A percentile compares a stretch with the other conserved stretches of the same genome.
Evolutionary conservation across 768 basidiomycete genomes (phyloP).

Genomic region (Tubosaeta sp.): DNA sequence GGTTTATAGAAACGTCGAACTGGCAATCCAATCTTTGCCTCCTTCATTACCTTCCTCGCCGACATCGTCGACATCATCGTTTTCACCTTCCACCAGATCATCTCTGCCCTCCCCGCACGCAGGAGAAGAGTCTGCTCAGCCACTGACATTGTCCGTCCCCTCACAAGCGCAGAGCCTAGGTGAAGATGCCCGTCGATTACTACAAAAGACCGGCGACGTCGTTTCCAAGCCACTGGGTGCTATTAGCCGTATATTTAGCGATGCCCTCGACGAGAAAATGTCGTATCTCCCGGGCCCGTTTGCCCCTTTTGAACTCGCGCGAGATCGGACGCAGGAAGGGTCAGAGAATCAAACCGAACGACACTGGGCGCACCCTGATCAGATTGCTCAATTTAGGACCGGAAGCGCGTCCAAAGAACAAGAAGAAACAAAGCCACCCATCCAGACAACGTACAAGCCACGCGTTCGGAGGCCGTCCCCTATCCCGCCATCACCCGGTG

Average conservation of each 20-base stretch:
- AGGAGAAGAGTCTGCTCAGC: conserved; percentile 88
- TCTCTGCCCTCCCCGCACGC: conserved; percentile 46
- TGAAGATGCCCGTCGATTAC: conserved; percentile 75
- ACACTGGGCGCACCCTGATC: conserved; percentile 42
- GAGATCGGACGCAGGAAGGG: conserved; percentile 43
- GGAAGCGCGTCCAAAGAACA: conserved; percentile 38
- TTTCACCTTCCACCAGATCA: conserved; percentile 34
- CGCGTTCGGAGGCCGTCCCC: conserved; percentile 58
- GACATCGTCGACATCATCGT: conserved; percentile 34
- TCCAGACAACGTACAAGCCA: conserved; percentile 71
- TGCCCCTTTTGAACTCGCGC: conserved; percentile 60
- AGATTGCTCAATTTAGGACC: conserved; percentile 24
- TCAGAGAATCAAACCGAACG: conserved; percentile 29
- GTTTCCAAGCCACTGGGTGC: conserved; percentile 90
- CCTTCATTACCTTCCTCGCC: conserved; percentile 28
- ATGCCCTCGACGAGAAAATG: conserved; percentile 71
- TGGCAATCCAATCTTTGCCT: conserved; percentile 48
- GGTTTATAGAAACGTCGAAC: conserved; percentile 49
- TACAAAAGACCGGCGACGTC: conserved; percentile 88
- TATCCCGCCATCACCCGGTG: conserved; percentile 22
- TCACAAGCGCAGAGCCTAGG: conserved; percentile 30
- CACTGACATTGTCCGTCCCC: conserved; percentile 58
- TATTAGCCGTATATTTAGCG: conserved; percentile 82
- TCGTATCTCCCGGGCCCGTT: conserved; percentile 66
- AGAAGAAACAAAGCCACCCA: conserved; percentile 23